phyloP scores from a whole-genome alignment of 2,329 filamentous ascomycete species.

The Volutella citrinella region DNA sequence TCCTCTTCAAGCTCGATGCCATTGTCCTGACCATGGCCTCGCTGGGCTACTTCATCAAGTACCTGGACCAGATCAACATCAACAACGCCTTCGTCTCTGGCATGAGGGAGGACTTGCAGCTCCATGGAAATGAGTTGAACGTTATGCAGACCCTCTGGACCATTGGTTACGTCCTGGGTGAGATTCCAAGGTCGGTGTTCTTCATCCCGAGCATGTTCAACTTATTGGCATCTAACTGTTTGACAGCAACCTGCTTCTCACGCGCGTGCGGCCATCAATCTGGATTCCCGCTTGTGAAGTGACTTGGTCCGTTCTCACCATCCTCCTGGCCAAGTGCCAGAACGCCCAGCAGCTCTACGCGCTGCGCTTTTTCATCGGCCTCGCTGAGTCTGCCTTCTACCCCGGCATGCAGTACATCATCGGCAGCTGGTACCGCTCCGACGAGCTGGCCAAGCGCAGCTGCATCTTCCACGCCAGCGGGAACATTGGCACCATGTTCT shows the following conservation, averaged over 20 bases:
- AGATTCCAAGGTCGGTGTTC: slow-evolving; percentile 28
- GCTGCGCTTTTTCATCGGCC: slow-evolving; percentile 42
- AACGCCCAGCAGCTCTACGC: slow-evolving; percentile 35
- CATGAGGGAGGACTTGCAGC: slow-evolving; percentile 49
- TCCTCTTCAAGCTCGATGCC: slow-evolving; percentile 42
- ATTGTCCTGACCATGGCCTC: slow-evolving; percentile 36
- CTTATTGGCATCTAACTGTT: too few species aligned
- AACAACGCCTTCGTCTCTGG: slow-evolving; percentile 40
- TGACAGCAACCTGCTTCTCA: slow-evolving; percentile 32
- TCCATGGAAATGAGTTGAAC: slow-evolving; percentile 46
- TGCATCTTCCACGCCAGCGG: slow-evolving; percentile 38
- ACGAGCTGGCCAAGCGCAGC: slow-evolving; percentile 40
- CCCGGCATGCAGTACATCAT: slow-evolving; percentile 38
- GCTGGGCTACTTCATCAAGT: slow-evolving; percentile 38
- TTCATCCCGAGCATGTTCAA: too few species aligned
- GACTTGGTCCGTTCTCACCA: slow-evolving; percentile 28
- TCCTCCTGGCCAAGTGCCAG: slow-evolving; percentile 36
- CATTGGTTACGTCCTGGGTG: slow-evolving; percentile 54
- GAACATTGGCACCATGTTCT: slow-evolving; percentile 24
- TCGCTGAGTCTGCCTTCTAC: slow-evolving; percentile 36
- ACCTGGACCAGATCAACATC: slow-evolving; percentile 33
- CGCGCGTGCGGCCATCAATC: slow-evolving; percentile 35
- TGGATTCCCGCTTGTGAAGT: slow-evolving; percentile 39
- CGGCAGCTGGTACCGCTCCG: slow-evolving; percentile 41
- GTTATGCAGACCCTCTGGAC: slow-evolving; percentile 54